Conservation (phyloP, 179 eudicot genomes). For the Gypsophila paniculata region DNA sequence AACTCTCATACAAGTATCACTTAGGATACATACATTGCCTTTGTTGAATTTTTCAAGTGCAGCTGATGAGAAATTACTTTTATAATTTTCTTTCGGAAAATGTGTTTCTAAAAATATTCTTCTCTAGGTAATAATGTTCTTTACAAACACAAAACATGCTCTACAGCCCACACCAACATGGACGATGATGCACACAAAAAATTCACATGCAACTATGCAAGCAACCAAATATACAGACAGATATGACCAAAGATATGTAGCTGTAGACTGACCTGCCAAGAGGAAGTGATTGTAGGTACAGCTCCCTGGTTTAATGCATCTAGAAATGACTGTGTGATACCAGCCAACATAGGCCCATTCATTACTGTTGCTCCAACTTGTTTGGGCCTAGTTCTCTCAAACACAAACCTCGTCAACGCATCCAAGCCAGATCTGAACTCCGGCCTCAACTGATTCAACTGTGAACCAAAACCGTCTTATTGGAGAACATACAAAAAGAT, state of each 20-base stretch:
- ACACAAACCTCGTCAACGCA: constrained; percentile 84
- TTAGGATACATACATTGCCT: neutral
- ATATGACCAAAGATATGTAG: neutral
- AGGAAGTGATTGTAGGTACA: constrained; percentile 92
- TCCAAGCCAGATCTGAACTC: constrained; percentile 89
- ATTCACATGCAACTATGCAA: neutral
- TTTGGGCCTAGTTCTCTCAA: constrained; percentile 97
- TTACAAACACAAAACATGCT: neutral
- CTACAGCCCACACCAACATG: neutral
- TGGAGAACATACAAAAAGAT: neutral
- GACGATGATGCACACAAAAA: neutral
- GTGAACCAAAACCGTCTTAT: constrained; percentile 20
- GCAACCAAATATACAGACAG: neutral
- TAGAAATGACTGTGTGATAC: constrained; percentile 82
- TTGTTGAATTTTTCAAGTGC: neutral
- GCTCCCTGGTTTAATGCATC: constrained; percentile 97
- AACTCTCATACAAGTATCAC: neutral
- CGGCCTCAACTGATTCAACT: constrained; percentile 85
- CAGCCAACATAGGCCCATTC: constrained; percentile 96
- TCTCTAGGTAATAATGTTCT: neutral
- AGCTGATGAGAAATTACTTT: too few relatives aligned
- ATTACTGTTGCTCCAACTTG: constrained; percentile 94
- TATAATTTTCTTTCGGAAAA: too few relatives aligned
- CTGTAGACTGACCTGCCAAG: constrained; percentile 76
- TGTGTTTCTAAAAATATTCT: too few relatives aligned